Percentiles rank a stretch among this genome's conserved stretches.
Evolutionary conservation across 305 asterid genomes (phyloP).

Genomic region (Solanum hybrid): DNA sequence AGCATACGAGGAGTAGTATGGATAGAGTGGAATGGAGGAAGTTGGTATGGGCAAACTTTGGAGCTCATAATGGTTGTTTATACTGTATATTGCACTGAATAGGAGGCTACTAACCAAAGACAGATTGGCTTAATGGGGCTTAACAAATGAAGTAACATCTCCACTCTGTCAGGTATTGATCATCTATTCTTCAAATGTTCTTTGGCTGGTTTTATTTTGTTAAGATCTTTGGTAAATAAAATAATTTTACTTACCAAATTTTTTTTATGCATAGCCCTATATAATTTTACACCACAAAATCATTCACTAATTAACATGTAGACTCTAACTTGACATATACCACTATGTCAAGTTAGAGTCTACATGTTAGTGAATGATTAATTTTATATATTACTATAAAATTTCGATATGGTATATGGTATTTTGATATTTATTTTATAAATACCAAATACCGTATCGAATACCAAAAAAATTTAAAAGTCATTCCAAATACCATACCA

Average conservation of each 20-base stretch:
- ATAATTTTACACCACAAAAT: too few species aligned
- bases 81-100: not conserved
- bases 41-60: not conserved
- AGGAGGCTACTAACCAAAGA: not conserved
- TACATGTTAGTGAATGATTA: too few species aligned
- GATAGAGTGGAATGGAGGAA: not conserved
- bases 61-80: not conserved
- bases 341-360: too few species aligned
- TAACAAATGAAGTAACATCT: not conserved
- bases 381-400: too few species aligned
- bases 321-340: too few species aligned
- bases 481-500: too few species aligned
- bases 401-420: too few species aligned
- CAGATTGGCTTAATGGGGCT: not conserved
- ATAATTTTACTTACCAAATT: not conserved
- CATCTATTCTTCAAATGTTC: not conserved
- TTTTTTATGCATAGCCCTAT: too few species aligned
- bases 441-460: too few species aligned
- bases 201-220: not conserved
- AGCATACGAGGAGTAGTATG: not conserved
- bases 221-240: not conserved
- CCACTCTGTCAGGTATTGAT: not conserved
- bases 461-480: too few species aligned
- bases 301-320: too few species aligned
- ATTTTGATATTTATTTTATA: too few species aligned